Evolutionary conservation across 164 flowering plant genomes (phyloP), one percentile per base, ranked within the genome.

Genomic region (Stephania japonica): DNA sequence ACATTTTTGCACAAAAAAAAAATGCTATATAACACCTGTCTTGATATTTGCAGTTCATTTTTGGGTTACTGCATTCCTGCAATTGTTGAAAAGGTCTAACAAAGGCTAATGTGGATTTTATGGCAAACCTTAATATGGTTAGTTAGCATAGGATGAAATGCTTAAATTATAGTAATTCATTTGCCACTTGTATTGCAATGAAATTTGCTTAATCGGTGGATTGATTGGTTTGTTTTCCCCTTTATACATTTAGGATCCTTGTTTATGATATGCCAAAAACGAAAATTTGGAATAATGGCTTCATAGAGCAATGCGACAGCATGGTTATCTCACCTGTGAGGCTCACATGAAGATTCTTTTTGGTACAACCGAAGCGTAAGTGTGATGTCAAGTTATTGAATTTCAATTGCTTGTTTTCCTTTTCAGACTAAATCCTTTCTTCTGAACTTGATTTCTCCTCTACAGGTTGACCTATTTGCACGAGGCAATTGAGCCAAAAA

Each of bases 361-460:
- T 71, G 98, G 94, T 74, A 92, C 98, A 72, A 96, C 98, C 62
- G 90, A 88, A 76, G 98, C 94, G 98, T 92, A 83, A 80, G 94
- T 85, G 11, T 19, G 42, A 23, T 42, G 49, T 59, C n/a, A n/a
- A n/a, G n/a, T n/a, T n/a, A n/a, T n/a, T 65, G 16, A 21, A 53
- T 43, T 38, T 9, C 63, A 24, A 42, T 21, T 23, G n/a, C 49
- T 63, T 42, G 2, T 5, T 70, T 62, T 26, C 44, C 5, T 41
- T 47, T 66, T 49, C 1, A 49, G n/a, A 38, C n/a, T 74, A 16
- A 7, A 56, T 49, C 59, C 24, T 7, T 73, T 71, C n/a, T 4
- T 75, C 13, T 3, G 16, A 70, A 72, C 18, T 13, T 59, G 25
- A 61, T 42, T 21, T 70, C 1, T 25, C 42, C 83, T 26, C 70